These are phyloP conservation scores for Puccinia hordei DNA, from an alignment of 1,284 basidiomycete genomes.

Conservation along the genomic window DNA sequence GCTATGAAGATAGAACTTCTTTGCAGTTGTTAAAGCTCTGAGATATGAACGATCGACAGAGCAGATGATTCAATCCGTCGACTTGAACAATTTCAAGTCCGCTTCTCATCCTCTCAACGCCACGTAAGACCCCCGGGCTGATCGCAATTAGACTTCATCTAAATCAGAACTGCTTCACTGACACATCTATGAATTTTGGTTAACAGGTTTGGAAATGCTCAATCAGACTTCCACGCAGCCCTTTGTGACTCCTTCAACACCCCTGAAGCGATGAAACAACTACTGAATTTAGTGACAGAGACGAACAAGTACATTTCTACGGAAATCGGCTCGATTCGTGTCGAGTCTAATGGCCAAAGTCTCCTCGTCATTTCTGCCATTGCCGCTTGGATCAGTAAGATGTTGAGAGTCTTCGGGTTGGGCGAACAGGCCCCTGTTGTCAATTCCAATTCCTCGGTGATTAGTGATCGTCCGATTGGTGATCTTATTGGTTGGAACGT, in stretches of 20 bases:
- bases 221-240: constrained; percentile 78
- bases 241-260: constrained; percentile 99
- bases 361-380: constrained; percentile 70
- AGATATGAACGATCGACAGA: constrained; percentile 38
- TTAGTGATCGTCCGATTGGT: constrained; percentile 61
- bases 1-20: constrained; percentile 77
- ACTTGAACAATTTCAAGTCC: background rate
- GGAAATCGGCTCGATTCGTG: constrained; percentile 57
- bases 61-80: constrained; percentile 8
- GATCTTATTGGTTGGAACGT: constrained; percentile 63
- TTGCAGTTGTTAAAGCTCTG: constrained; percentile 81
- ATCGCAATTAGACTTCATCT: constrained; percentile 23
- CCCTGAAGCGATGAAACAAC: constrained; percentile 73
- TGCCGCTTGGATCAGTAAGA: constrained; percentile 62
- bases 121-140: background rate
- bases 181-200: background rate
- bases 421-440: constrained; percentile 65
- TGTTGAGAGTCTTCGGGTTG: constrained; percentile 93
- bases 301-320: constrained; percentile 80
- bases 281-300: constrained; percentile 81
- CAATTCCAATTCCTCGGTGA: too few relatives aligned
- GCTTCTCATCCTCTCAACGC: constrained; percentile 7
- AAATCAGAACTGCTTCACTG: background rate
- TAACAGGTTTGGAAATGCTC: constrained; percentile 74
- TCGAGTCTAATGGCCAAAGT: constrained; percentile 55